These are phyloP conservation scores for Pisolithus microcarpus DNA, from an alignment of 768 basidiomycete genomes.

Conservation along the genomic window DNA sequence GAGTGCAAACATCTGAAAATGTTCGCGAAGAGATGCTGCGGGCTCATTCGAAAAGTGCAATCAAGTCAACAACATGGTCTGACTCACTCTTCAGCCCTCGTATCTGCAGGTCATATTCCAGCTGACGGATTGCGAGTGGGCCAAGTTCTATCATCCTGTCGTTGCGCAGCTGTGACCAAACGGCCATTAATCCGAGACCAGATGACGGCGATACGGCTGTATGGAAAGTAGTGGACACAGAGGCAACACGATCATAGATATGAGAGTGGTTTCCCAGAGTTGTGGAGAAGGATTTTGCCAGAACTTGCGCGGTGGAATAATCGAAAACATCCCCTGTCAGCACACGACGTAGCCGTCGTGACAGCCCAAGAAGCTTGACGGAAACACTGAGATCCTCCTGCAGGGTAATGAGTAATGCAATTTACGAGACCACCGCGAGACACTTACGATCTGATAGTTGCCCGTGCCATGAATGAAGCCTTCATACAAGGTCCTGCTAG, in stretches of 20 bases:
- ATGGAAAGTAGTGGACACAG: slow-evolving; percentile 35
- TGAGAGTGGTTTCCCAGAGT: slow-evolving; percentile 31
- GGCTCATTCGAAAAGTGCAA: background rate
- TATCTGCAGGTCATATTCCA: slow-evolving; percentile 6
- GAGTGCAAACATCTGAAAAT: slow-evolving; percentile 18
- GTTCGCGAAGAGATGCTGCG: slow-evolving; percentile 18
- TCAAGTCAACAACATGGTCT: background rate
- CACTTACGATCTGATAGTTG: slow-evolving; percentile 19
- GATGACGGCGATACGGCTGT: slow-evolving; percentile 49
- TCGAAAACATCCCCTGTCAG: slow-evolving; percentile 40
- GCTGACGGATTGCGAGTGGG: slow-evolving; percentile 12
- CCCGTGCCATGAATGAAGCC: slow-evolving; percentile 11
- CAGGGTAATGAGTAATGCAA: background rate
- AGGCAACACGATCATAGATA: slow-evolving; percentile 27
- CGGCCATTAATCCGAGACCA: slow-evolving; percentile 64
- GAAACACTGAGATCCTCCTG: slow-evolving; percentile 30
- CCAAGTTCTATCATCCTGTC: slow-evolving; percentile 11
- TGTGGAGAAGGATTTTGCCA: slow-evolving; percentile 47
- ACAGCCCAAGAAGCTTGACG: slow-evolving; percentile 31
- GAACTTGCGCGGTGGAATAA: slow-evolving; percentile 58
- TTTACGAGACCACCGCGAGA: background rate
- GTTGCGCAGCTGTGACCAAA: slow-evolving; percentile 53
- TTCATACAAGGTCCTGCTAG: slow-evolving; percentile 14
- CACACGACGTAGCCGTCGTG: slow-evolving; percentile 38
- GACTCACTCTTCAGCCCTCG: slow-evolving; percentile 4